A percentile compares a stretch with the other conserved stretches of the same genome.
phyloP scores from a whole-genome alignment of 108 stramenopile species.

The Skeletonema potamos region DNA sequence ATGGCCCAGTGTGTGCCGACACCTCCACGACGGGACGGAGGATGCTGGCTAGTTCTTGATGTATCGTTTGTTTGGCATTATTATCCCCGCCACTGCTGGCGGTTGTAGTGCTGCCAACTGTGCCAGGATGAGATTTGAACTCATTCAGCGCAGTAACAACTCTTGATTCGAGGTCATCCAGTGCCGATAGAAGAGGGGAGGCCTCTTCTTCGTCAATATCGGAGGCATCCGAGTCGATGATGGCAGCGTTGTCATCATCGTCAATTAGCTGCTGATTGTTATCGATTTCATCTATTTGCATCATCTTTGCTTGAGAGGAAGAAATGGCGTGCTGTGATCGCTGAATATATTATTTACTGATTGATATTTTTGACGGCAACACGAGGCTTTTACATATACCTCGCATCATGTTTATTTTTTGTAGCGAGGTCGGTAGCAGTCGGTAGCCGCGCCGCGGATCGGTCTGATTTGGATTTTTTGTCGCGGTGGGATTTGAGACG shows the following conservation, averaged over 20 bases:
- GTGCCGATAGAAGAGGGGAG: conserved; percentile 70
- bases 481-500: too few relatives aligned
- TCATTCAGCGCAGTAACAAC: conserved; percentile 72
- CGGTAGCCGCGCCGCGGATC: too few relatives aligned
- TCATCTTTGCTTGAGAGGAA: background rate
- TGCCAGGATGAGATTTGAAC: conserved; percentile 71
- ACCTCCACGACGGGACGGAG: conserved; percentile 79
- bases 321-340: background rate
- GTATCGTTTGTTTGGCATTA: conserved; percentile 34
- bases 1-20: conserved; percentile 79
- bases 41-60: conserved; percentile 69
- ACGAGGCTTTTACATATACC: too few relatives aligned
- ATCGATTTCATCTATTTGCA: conserved; percentile 26
- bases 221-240: conserved; percentile 50
- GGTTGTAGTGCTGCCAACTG: conserved; percentile 3
- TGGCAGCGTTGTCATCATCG: conserved; percentile 75
- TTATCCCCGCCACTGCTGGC: background rate
- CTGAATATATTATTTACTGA: background rate
- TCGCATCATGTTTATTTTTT: too few relatives aligned
- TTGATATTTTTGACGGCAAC: background rate
- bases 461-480: too few relatives aligned
- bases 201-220: conserved; percentile 44
- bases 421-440: too few relatives aligned
- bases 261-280: conserved; percentile 21
- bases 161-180: conserved; percentile 80